Conservation (phyloP, 148 eudicot species). For the Fagopyrum tataricum region DNA sequence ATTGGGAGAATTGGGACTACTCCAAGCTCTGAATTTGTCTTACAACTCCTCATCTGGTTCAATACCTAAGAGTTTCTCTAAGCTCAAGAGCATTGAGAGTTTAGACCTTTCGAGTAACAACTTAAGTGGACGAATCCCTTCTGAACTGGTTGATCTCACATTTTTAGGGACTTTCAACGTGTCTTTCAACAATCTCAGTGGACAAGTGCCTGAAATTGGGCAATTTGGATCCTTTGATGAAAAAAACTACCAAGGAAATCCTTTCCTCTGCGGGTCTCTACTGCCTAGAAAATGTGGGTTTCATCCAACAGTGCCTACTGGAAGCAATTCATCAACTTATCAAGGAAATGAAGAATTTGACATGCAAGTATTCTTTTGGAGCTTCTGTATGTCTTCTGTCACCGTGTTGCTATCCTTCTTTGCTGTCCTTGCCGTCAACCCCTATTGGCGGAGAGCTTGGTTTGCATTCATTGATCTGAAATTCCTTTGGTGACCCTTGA, state of each 20-base stretch:
- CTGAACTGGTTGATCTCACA: background rate
- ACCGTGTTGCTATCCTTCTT: background rate
- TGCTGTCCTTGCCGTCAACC: background rate
- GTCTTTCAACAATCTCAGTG: conserved; percentile 1
- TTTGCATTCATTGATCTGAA: background rate
- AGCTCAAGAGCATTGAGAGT: background rate
- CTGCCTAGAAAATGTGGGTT: background rate
- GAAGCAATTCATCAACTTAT: background rate
- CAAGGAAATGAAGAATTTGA: background rate
- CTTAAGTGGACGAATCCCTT: background rate
- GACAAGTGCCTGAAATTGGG: background rate
- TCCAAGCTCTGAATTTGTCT: conserved; percentile 14
- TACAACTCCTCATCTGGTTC: conserved; percentile 14
- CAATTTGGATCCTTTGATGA: conserved; percentile 12
- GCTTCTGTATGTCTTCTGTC: background rate
- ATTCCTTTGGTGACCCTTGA: background rate
- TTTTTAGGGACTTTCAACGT: conserved; percentile 10
- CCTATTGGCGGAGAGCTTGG: background rate
- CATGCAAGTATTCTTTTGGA: background rate
- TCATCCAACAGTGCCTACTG: background rate
- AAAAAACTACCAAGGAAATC: conserved; percentile 14
- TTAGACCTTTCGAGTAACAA: conserved; percentile 7
- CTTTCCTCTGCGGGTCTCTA: conserved; percentile 8
- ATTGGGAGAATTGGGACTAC: background rate
- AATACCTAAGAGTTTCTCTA: conserved; percentile 14